These are phyloP conservation scores for Rutstroemia sydowiana DNA, from an alignment of 2,329 filamentous ascomycete genomes.

Conservation along the genomic window DNA sequence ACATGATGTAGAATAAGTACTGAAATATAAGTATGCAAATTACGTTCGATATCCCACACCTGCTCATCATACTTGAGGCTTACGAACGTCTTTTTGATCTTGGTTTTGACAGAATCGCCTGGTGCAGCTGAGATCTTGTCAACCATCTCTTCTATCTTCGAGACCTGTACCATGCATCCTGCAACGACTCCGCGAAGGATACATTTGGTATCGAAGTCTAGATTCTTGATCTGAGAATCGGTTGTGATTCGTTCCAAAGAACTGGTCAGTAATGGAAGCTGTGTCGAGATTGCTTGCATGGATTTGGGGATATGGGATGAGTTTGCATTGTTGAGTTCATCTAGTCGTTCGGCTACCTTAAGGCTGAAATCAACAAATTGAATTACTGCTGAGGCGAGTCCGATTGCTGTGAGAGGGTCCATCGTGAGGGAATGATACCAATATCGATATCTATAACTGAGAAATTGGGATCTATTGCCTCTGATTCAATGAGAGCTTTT, in stretches of 20 bases:
- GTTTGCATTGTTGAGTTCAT: conserved; percentile 10
- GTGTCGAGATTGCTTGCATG: conserved; percentile 11
- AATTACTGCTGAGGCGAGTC: conserved; percentile 6
- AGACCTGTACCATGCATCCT: conserved; percentile 11
- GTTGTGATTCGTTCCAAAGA: conserved; percentile 12
- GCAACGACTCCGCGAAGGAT: conserved; percentile 15
- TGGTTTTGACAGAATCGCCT: conserved; percentile 13
- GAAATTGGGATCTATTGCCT: background rate
- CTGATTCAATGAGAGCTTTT: no score
- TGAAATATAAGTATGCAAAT: conserved; percentile 18
- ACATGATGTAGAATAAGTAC: conserved; percentile 19
- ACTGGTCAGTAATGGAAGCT: conserved; percentile 14
- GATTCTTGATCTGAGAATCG: conserved; percentile 6
- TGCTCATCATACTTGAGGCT: conserved; percentile 18
- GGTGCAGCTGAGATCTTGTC: conserved; percentile 11
- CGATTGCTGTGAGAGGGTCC: conserved; percentile 20
- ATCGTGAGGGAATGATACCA: background rate
- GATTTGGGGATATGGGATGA: conserved; percentile 11
- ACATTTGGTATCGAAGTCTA: conserved; percentile 19
- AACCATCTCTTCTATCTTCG: conserved; percentile 13
- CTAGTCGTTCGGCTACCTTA: conserved; percentile 2
- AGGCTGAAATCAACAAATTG: conserved; percentile 2
- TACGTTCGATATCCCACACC: conserved; percentile 16
- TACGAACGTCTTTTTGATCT: conserved; percentile 17
- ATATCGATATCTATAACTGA: no score